Evolutionary conservation across 192 early-diverging fungal species (phyloP).

Genomic region (Mortierella hygrophila): DNA sequence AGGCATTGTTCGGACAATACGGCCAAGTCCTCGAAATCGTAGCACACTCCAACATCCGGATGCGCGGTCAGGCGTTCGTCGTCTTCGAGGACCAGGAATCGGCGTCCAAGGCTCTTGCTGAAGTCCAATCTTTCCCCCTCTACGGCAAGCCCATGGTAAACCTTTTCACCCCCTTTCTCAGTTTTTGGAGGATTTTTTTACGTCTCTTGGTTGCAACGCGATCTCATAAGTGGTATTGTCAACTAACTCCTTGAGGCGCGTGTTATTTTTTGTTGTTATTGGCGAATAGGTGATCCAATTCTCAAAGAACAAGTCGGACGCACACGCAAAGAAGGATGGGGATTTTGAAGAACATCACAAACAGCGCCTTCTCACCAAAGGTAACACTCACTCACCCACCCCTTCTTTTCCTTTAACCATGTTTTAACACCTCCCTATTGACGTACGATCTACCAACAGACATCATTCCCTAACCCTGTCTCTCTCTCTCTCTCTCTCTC

Average conservation of each 20-base stretch:
- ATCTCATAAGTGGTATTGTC: too few relatives aligned
- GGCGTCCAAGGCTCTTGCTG: constrained; percentile 82
- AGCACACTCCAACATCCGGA: constrained; percentile 81
- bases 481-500: constrained; percentile 1
- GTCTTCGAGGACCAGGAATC: constrained; percentile 79
- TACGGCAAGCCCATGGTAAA: constrained; percentile 87
- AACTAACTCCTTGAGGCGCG: not conserved
- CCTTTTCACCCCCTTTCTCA: too few relatives aligned
- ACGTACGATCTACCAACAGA: too few relatives aligned
- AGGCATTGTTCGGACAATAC: constrained; percentile 84
- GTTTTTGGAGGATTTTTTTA: not conserved
- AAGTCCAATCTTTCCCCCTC: constrained; percentile 87
- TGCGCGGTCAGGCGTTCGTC: constrained; percentile 97
- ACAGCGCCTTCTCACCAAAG: constrained; percentile 71
- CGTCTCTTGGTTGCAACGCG: too few relatives aligned
- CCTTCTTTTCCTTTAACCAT: not conserved
- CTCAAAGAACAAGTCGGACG: constrained; percentile 66
- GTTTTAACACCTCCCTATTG: not conserved
- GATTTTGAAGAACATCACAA: constrained; percentile 75
- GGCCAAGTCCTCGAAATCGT: constrained; percentile 88
- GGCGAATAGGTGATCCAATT: constrained; percentile 64
- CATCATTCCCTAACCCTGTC: not conserved
- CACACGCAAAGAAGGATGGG: constrained; percentile 77
- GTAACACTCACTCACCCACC: constrained; percentile 35
- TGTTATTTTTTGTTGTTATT: not conserved